A percentile compares a stretch with the other conserved stretches of the same genome.
Conservation (phyloP, 208 protist genomes). For the Wallacemonas sp. region DNA sequence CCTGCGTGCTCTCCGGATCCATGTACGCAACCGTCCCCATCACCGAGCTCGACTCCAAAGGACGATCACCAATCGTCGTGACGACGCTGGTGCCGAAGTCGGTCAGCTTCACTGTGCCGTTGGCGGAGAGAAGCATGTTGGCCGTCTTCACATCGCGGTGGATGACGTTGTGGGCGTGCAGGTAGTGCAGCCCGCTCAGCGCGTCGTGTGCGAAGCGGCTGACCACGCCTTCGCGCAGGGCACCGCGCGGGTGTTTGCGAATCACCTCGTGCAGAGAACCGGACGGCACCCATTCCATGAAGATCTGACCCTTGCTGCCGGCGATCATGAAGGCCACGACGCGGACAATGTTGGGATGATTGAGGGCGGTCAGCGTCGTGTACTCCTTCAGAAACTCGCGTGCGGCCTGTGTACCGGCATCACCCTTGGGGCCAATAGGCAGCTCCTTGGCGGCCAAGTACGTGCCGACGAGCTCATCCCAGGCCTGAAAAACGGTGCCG, state of each 20-base stretch:
- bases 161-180: constrained; percentile 69
- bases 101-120: constrained; percentile 75
- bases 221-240: constrained; percentile 57
- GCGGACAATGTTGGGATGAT: constrained; percentile 71
- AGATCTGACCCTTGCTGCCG: constrained; percentile 48
- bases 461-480: constrained; percentile 54
- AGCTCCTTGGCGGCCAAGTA: constrained; percentile 78
- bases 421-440: constrained; percentile 37
- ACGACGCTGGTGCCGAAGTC: constrained; percentile 84
- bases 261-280: constrained; percentile 68
- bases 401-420: constrained; percentile 25
- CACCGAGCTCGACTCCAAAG: constrained; percentile 39
- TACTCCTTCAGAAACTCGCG: constrained; percentile 71
- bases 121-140: constrained; percentile 79
- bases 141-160: constrained; percentile 88
- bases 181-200: constrained; percentile 53
- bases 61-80: constrained; percentile 30
- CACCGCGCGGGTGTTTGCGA: constrained; percentile 27
- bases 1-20: constrained; percentile 66
- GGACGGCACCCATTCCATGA: constrained; percentile 81
- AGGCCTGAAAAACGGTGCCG: constrained; percentile 57
- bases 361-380: constrained; percentile 59
- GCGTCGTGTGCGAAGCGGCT: constrained; percentile 57
- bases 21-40: constrained; percentile 80
- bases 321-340: constrained; percentile 68